Base-by-base conservation (phyloP, 2,329 filamentous ascomycete genomes). In the Bipolaris sorokiniana region DNA sequence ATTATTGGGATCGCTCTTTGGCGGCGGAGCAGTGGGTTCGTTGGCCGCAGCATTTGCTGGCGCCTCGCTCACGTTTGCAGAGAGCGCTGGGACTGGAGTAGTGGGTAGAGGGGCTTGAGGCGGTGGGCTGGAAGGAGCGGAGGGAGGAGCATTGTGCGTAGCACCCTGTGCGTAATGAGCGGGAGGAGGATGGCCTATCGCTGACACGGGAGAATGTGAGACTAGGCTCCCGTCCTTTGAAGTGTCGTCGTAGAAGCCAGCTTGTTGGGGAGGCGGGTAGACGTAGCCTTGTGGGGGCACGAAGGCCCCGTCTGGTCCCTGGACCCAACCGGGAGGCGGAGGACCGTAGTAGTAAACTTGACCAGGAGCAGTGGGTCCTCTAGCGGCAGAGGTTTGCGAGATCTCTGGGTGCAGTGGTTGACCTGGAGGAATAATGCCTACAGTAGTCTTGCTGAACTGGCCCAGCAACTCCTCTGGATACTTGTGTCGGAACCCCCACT, bases 391-490 rank as follows among this genome's bases (percentile, higher is more conserved):
- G 18, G 48, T 54, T 51, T 72, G 69, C n/a, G 58, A 60, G 67
- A 72, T 70, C 1, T 61, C 56, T 2, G 64, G 64, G 20, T 69
- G 56, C 16, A 70, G 45, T 0, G 69, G 65, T 44, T 72, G 65
- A 7, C 66, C 68, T 7, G 64, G 61, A 16, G 66, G 68, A 1
- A 71, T 67, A 6, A 73, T 66, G 5, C 72, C 72, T 7, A 71
- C 70, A 1, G 70, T 71, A 15, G 63, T 65, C 28, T 54, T 58
- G 4, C 70, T 70, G 55, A 61, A 73, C 48, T 73, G 70, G 4
- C 72, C 72, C 1, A 75, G 65, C 13, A 70, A 58, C 26, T 67
- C 63, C 1, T 69, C 66, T 0, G 72, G 72, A 40, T 75, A 75
- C 1, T 54, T 31, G 31, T 68, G 67, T 6, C 64, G 61, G 60